phyloP scores from a whole-genome alignment of 495 filamentous ascomycete genomes.

The Neurospora sp. region DNA sequence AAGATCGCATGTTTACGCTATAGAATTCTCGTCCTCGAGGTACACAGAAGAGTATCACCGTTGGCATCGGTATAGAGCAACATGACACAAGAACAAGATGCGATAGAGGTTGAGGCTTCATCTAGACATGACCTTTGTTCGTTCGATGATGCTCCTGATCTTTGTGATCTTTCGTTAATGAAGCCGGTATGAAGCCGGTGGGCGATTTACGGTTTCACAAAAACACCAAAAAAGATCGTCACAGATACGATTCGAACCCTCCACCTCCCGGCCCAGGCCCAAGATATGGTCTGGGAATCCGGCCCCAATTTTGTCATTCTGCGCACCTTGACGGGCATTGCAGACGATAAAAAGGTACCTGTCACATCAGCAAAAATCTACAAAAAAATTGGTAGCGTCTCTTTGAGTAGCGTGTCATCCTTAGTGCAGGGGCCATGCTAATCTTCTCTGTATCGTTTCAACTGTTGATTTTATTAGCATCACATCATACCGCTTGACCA shows the following conservation, averaged over 20 bases:
- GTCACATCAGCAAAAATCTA: neutral
- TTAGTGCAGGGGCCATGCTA: conserved; percentile 99
- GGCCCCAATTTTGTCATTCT: neutral
- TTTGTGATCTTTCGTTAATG: neutral
- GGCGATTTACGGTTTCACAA: too few relatives aligned
- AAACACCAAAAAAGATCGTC: neutral
- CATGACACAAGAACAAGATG: too few relatives aligned
- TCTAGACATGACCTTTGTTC: neutral
- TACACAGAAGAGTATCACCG: neutral
- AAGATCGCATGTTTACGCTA: neutral
- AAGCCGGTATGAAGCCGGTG: too few relatives aligned
- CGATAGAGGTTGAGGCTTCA: too few relatives aligned
- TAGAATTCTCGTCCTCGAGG: neutral
- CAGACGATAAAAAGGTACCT: neutral
- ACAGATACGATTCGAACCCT: conserved; percentile 3
- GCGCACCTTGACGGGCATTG: neutral
- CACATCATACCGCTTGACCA: conserved; percentile 6
- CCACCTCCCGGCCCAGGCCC: neutral
- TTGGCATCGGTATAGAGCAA: too few relatives aligned
- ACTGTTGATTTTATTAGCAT: conserved; percentile 15
- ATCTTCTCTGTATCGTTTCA: conserved; percentile 62
- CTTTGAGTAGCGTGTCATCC: conserved; percentile 98
- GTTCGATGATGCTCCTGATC: neutral
- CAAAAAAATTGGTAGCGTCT: conserved; percentile 51
- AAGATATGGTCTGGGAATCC: neutral